Base-by-base conservation (phyloP, 2,329 filamentous ascomycete species). In the Nemania diffusa region DNA sequence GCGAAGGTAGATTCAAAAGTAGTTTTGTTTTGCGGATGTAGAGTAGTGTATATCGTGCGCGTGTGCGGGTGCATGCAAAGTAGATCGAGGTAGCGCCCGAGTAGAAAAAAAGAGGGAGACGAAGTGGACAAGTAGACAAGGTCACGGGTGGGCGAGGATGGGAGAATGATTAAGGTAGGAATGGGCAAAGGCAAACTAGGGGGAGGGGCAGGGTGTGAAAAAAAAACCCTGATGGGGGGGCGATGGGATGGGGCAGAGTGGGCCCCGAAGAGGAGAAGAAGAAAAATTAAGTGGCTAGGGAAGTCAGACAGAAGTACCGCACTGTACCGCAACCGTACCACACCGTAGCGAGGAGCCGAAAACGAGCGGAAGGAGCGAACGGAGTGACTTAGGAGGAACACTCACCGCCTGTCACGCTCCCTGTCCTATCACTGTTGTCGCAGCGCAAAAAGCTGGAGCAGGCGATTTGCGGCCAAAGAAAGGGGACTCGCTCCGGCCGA, bases 71-170 rank as follows among this genome's bases (percentile, higher is more conserved):
- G 69, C 67, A 69, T 71, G 69, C 63, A 67, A 71, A 71, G 67
- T 71, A 71, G 67, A 71, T 69, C 67, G 61, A 71, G 69, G 69
- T 69, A 69, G 64, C 67, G 62, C 62, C 61, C 64, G 64, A 69
- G 67, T 65, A 67, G 55, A 67, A 63, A 42, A 64, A 59, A 61
- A 63, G 57, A 57, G 64, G 53, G 64, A 69, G 67, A 69, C 64
- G 69, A 67, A 69, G 67, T 68, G 69, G 64, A 71, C 67, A 71
- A 66, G 69, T 69, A 65, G 69, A 69, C 69, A 65, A 69, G 67
- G 69, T 67, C 64, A 58, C 57, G 50, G 60, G 60, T 64, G 65
- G 68, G 55, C 65, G 62, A 65, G 62, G 60, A 65, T 46, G 55
- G 57, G 50, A 46, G 69, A 67, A 59, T 66, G 63, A 62, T 59